Conservation (phyloP, 495 filamentous ascomycete species). For the Trichocladium antarcticum region DNA sequence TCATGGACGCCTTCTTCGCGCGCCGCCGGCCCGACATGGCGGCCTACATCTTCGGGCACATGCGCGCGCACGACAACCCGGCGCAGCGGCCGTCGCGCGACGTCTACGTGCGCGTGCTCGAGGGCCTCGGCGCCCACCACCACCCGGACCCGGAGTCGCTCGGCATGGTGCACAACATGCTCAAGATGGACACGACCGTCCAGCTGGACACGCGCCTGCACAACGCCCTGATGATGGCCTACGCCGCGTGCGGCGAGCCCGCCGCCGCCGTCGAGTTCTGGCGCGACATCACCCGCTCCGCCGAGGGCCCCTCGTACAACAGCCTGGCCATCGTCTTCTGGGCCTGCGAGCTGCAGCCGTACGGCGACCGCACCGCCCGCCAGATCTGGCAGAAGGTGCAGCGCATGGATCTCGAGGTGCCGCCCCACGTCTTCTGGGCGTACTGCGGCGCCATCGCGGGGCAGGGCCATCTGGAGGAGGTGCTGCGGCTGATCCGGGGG, state of each 20-base stretch:
- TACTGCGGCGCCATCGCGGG: slow-evolving; percentile 68
- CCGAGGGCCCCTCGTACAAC: slow-evolving; percentile 71
- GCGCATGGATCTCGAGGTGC: slow-evolving; percentile 64
- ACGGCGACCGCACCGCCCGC: slow-evolving; percentile 55
- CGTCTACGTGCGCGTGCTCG: slow-evolving; percentile 66
- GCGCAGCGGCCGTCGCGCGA: slow-evolving; percentile 52
- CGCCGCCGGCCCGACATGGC: slow-evolving; percentile 72
- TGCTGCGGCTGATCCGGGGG: slow-evolving; percentile 48
- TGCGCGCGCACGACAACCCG: slow-evolving; percentile 54
- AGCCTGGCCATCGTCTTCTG: slow-evolving; percentile 70
- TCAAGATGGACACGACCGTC: slow-evolving; percentile 75
- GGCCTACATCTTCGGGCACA: slow-evolving; percentile 74
- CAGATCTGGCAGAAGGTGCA: slow-evolving; percentile 65
- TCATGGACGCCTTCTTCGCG: slow-evolving; percentile 78
- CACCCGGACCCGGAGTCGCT: slow-evolving; percentile 53
- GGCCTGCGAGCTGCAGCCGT: slow-evolving; percentile 53
- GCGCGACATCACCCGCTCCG: slow-evolving; percentile 61
- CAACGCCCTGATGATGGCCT: slow-evolving; percentile 81
- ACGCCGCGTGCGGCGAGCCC: slow-evolving; percentile 53
- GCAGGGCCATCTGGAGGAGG: slow-evolving; percentile 54
- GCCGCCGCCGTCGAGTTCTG: slow-evolving; percentile 64
- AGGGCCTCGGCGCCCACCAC: slow-evolving; percentile 56
- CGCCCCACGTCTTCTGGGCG: slow-evolving; percentile 53
- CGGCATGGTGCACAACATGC: slow-evolving; percentile 71
- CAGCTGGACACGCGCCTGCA: slow-evolving; percentile 63